Evolutionary conservation across 345 rosid genomes (phyloP).

Genomic region (Turnera subulata): DNA sequence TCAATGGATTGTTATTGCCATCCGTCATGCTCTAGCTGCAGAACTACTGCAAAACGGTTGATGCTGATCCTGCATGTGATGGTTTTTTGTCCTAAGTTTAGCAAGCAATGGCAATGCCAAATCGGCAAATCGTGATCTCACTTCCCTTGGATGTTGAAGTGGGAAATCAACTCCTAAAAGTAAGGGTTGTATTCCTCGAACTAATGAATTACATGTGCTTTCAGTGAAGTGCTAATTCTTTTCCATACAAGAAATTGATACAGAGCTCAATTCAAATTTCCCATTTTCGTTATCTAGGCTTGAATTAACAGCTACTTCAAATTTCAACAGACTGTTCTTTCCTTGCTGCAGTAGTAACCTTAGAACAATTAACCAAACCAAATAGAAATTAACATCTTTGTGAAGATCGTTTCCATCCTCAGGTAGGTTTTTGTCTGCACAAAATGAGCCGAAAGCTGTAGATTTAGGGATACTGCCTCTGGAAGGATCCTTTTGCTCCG

Average conservation of each 20-base stretch:
- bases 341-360: conserved; percentile 33
- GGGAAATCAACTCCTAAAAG: no score
- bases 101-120: no score
- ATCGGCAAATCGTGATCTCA: no score
- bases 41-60: no score
- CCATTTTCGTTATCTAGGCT: conserved; percentile 30
- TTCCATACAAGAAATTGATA: conserved; percentile 31
- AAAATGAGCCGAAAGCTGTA: conserved; percentile 2
- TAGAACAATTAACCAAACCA: conserved; percentile 39
- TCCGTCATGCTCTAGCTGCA: no score
- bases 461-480: background rate
- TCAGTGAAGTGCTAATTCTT: background rate
- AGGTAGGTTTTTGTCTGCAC: conserved; percentile 9
- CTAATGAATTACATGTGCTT: no score
- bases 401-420: conserved; percentile 7
- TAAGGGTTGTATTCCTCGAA: no score
- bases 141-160: no score
- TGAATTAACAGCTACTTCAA: conserved; percentile 33
- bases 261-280: conserved; percentile 35
- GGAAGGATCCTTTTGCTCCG: background rate
- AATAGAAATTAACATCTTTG: conserved; percentile 21
- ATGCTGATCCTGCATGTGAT: no score
- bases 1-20: no score
- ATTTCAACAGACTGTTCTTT: conserved; percentile 42
- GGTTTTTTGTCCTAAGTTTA: no score